These are phyloP conservation scores for Desmodesmus armatus DNA, from an alignment of 139 green algal genomes.

Conservation along the genomic window DNA sequence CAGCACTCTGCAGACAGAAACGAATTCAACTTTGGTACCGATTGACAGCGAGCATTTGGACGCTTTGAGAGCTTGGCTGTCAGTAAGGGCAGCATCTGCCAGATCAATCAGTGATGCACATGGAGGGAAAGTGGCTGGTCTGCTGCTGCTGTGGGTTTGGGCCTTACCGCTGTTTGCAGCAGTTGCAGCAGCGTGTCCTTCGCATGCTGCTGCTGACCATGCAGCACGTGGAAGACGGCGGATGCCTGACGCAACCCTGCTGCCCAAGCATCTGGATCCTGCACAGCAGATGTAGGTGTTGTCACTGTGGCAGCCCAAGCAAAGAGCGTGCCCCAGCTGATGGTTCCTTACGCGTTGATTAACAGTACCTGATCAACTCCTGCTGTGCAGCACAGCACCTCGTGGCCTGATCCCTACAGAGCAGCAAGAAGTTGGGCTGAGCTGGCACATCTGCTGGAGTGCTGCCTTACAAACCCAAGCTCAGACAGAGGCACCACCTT, in stretches of 20 bases:
- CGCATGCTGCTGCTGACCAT: constrained; percentile 36
- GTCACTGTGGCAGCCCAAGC: too few species aligned
- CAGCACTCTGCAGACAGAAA: not conserved
- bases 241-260: not conserved
- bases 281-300: too few species aligned
- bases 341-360: too few species aligned
- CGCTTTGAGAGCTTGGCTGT: too few species aligned
- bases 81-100: too few species aligned
- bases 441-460: not conserved
- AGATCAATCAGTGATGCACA: too few species aligned
- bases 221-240: constrained; percentile 29
- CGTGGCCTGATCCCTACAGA: constrained; percentile 16
- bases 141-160: too few species aligned
- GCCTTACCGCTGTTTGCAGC: not conserved
- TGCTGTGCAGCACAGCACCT: constrained; percentile 1
- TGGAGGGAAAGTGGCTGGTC: too few species aligned
- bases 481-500: not conserved
- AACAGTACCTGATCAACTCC: too few species aligned
- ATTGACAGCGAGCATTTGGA: too few species aligned
- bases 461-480: not conserved
- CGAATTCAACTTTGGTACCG: too few species aligned
- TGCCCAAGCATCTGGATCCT: not conserved
- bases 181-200: not conserved
- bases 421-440: not conserved
- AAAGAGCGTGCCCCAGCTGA: too few species aligned